Base-by-base conservation (phyloP, 2,329 filamentous ascomycete genomes). In the Penicillium sp. region DNA sequence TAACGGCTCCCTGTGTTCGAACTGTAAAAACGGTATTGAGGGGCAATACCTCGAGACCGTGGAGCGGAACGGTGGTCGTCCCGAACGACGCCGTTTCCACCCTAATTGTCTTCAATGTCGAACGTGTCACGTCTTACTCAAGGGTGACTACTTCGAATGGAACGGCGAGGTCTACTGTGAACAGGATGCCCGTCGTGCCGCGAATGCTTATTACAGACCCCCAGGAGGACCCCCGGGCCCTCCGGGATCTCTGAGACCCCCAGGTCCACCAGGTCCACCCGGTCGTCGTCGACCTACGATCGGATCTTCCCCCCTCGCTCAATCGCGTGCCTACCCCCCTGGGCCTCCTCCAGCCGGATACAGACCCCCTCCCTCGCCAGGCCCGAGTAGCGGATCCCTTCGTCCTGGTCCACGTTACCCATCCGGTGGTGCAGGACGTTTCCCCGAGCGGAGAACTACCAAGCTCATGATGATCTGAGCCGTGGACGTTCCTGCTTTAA, bases 81-180 rank as follows among this genome's bases (percentile, higher is more conserved):
- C 59, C 2, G 72, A 73, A 38, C 68, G 84, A 37, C 84, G 88
- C 69, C 97, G 97, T 75, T 95, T 93, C 77, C 95, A 99, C 75
- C 87, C 92, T 0, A 83, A 86, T 8, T 99, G 95, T 79, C 92
- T 99, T 79, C 89, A 88, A 53, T 98, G 95, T 74, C 84, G 85
- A 49, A 82, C 81, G 68, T 98, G 94, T 74, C 86, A 88, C 35
- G 79, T 87, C 51, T 87, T 89, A 2, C 83, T 98, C 13, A 85
- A 86, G 22, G 89, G 94, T 49, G 94, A 95, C 64, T 98, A 98
- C 76, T 97, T 95, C 71, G 93, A 98, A 76, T 89, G 97, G 68
- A 88, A 87, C 44, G 91, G 91, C 26, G 84, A 82, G 49, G 87
- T 91, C 0, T 97, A 91, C 74, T 99, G 94, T 76, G 94, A 98